phyloP scores from a whole-genome alignment of 2,329 filamentous ascomycete genomes.

The Pyricularia grisea region DNA sequence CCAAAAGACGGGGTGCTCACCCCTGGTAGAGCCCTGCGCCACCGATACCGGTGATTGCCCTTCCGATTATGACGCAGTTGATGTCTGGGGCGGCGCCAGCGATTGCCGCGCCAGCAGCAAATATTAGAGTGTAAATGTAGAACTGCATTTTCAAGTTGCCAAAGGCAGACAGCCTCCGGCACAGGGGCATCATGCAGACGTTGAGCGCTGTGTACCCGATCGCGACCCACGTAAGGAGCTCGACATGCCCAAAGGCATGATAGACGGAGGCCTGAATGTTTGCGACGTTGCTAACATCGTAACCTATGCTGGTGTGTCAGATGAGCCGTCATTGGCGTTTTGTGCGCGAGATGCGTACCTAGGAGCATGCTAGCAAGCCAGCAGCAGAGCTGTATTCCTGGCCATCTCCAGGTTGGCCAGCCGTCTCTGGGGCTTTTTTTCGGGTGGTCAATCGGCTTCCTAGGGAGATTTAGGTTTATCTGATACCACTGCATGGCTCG shows the following conservation, averaged over 20 bases:
- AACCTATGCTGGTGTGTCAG: conserved; percentile 17
- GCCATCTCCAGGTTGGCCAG: too few relatives aligned
- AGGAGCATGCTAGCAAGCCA: too few relatives aligned
- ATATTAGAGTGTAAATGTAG: background rate
- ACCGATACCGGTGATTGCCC: background rate
- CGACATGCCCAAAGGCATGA: conserved; percentile 31
- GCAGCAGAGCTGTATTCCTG: too few relatives aligned
- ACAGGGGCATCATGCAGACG: background rate
- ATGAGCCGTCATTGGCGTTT: too few relatives aligned
- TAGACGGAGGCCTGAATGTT: conserved; percentile 51
- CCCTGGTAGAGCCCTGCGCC: background rate
- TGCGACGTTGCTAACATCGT: conserved; percentile 35
- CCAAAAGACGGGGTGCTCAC: background rate
- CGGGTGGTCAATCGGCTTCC: too few relatives aligned
- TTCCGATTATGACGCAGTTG: background rate
- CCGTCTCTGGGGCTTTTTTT: too few relatives aligned
- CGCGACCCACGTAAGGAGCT: conserved; percentile 28
- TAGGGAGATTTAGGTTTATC: too few relatives aligned
- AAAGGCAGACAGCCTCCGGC: background rate
- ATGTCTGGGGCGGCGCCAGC: background rate
- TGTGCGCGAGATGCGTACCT: too few relatives aligned
- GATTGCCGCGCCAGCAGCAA: background rate
- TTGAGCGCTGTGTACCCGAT: conserved; percentile 15
- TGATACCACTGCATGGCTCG: too few relatives aligned
- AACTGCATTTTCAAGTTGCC: background rate